Conservation (phyloP, 2,329 filamentous ascomycete species). For the Bipolaris bicolor region DNA sequence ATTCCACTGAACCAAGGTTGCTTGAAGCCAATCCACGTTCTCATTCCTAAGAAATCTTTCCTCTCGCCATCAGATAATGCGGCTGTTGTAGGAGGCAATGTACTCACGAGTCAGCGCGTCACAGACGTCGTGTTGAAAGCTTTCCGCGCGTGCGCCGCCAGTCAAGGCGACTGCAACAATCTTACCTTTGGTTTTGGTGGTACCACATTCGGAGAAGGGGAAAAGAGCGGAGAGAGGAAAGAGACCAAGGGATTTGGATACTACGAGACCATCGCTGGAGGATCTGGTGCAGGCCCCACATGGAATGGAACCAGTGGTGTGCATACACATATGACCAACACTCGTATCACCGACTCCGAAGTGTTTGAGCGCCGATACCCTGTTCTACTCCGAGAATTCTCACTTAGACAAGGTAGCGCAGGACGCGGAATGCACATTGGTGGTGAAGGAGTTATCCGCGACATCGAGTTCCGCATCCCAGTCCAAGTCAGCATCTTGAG, state of each 20-base stretch:
- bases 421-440: constrained; percentile 70
- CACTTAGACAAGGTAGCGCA: constrained; percentile 66
- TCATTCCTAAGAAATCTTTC: constrained; percentile 74
- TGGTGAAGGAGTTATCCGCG: constrained; percentile 77
- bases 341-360: constrained; percentile 80
- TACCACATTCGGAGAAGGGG: constrained; percentile 21
- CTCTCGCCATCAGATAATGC: constrained; percentile 77
- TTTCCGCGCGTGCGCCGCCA: constrained; percentile 78
- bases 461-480: constrained; percentile 81
- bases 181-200: constrained; percentile 84
- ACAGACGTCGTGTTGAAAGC: constrained; percentile 84
- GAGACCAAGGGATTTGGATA: constrained; percentile 81
- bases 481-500: constrained; percentile 80
- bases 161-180: constrained; percentile 83
- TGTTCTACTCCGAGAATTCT: constrained; percentile 73
- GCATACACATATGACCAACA: constrained; percentile 89
- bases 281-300: constrained; percentile 72
- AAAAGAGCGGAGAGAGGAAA: constrained; percentile 40
- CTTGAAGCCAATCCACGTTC: constrained; percentile 74
- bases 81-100: constrained; percentile 83
- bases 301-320: constrained; percentile 79
- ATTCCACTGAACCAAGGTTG: constrained; percentile 90
- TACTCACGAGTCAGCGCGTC: constrained; percentile 76
- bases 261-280: constrained; percentile 84
- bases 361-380: constrained; percentile 80